These are phyloP conservation scores for Saccharomyces hybrid DNA, from an alignment of 1,139 yeast genomes.

Conservation along the genomic window DNA sequence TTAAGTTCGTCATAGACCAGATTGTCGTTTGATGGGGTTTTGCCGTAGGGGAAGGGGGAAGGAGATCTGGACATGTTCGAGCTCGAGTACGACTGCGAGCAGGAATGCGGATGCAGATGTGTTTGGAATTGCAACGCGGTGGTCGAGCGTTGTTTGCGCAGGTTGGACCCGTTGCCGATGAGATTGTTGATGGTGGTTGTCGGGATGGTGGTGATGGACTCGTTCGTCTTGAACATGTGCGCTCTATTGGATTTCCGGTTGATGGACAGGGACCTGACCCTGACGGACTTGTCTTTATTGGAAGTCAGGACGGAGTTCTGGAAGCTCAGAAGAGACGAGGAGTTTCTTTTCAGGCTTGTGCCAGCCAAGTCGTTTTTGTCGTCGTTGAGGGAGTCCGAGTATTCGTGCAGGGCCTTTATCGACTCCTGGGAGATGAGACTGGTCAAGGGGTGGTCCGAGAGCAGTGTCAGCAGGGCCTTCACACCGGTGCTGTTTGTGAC, in stretches of 20 bases:
- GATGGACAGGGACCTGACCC: conserved; percentile 6
- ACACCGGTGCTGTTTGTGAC: conserved; percentile 31
- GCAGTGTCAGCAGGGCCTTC: conserved; percentile 29
- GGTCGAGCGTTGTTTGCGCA: background rate
- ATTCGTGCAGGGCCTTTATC: conserved; percentile 20
- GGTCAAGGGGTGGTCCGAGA: conserved; percentile 30
- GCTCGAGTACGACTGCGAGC: background rate
- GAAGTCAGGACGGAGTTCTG: conserved; percentile 28
- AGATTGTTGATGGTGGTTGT: background rate
- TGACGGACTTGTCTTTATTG: conserved; percentile 29
- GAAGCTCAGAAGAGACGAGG: conserved; percentile 27
- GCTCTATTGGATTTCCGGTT: conserved; percentile 5
- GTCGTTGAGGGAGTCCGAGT: conserved; percentile 8
- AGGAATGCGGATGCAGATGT: background rate
- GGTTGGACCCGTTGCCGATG: background rate
- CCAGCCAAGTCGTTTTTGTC: conserved; percentile 11
- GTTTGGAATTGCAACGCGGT: background rate
- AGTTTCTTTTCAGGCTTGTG: conserved; percentile 24
- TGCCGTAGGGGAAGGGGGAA: background rate
- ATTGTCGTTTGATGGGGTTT: background rate
- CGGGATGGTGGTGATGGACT: background rate
- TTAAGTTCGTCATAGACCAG: background rate
- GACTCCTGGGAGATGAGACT: conserved; percentile 27
- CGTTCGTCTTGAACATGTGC: conserved; percentile 5
- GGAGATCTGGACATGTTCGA: background rate